phyloP scores from a whole-genome alignment of 768 basidiomycete genomes.

The Plicaturopsis crispa region DNA sequence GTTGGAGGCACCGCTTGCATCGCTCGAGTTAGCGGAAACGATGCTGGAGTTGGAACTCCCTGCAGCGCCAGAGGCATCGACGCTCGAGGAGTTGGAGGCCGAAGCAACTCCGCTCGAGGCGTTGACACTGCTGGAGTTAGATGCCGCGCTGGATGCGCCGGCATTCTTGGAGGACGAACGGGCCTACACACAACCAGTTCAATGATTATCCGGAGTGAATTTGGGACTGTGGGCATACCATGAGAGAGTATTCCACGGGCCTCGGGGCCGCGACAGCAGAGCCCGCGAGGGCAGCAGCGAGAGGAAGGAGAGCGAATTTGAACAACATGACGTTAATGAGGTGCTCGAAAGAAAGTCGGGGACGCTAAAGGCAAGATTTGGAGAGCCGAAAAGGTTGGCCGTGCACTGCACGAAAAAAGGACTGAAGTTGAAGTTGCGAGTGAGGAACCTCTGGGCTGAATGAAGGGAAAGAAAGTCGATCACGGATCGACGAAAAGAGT shows the following conservation, averaged over 20 bases:
- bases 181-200: background rate
- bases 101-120: background rate
- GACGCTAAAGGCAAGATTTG: slow-evolving; percentile 3
- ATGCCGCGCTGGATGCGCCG: background rate
- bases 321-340: slow-evolving; percentile 23
- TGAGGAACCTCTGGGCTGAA: slow-evolving; percentile 7
- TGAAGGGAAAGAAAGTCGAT: slow-evolving; percentile 9
- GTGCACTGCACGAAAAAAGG: slow-evolving; percentile 11
- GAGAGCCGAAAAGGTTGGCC: background rate
- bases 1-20: background rate
- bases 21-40: slow-evolving; percentile 3
- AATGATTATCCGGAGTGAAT: background rate
- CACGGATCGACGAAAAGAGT: slow-evolving; percentile 9
- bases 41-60: slow-evolving; percentile 4
- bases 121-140: background rate
- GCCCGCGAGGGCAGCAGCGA: slow-evolving; percentile 15
- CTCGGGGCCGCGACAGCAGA: slow-evolving; percentile 19
- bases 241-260: slow-evolving; percentile 10
- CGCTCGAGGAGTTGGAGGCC: background rate
- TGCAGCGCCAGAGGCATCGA: slow-evolving; percentile 1
- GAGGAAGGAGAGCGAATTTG: slow-evolving; percentile 17
- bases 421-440: slow-evolving; percentile 8
- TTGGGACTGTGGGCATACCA: slow-evolving; percentile 10
- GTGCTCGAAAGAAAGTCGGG: background rate
- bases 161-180: background rate